Evolutionary conservation across 306 rosid species (phyloP).

Genomic region (Glycine tomentella): DNA sequence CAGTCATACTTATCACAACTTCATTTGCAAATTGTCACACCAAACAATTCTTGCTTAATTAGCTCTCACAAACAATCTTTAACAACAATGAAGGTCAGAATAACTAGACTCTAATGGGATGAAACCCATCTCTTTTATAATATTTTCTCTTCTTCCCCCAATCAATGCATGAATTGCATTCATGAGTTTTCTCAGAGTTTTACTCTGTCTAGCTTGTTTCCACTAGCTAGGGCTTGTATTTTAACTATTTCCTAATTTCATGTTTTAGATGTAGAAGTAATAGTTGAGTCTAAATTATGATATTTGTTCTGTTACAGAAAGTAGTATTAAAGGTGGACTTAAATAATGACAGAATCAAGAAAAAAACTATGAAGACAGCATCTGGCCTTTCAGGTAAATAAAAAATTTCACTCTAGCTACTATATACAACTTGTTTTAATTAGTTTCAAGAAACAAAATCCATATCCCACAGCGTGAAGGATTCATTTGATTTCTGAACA

Average conservation of each 20-base stretch:
- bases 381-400: conserved; percentile 60
- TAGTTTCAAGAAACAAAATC: background rate
- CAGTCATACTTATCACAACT: background rate
- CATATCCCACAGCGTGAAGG: too few species aligned
- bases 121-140: background rate
- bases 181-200: too few species aligned
- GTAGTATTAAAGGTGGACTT: conserved; percentile 52
- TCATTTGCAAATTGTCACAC: background rate
- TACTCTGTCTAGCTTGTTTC: too few species aligned
- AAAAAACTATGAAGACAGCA: conserved; percentile 60
- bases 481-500: background rate
- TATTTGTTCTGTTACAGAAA: conserved; percentile 51
- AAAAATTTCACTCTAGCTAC: background rate
- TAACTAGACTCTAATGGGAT: background rate
- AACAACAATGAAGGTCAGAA: conserved; percentile 15
- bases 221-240: too few species aligned
- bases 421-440: background rate
- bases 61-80: background rate
- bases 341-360: conserved; percentile 49
- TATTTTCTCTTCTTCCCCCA: too few species aligned
- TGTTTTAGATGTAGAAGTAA: background rate
- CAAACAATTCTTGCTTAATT: background rate
- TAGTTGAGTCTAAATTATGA: background rate
- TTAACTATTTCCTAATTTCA: background rate
- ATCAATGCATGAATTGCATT: too few species aligned